Base-by-base conservation (phyloP, 2,329 filamentous ascomycete genomes). In the Pseudogymnoascus sp. region DNA sequence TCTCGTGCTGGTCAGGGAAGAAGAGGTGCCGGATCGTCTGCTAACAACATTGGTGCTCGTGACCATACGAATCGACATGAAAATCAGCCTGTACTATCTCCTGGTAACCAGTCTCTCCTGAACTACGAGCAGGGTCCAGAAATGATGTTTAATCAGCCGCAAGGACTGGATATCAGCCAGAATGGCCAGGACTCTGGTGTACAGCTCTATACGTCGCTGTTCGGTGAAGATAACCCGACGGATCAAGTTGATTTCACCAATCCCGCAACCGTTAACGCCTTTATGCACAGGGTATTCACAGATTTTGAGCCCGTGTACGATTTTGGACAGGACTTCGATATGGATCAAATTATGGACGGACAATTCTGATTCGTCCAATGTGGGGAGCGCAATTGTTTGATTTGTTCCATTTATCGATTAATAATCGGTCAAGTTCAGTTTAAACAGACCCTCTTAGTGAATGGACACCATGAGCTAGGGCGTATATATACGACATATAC, bases 231-330 rank as follows among this genome's bases (percentile, higher is more conserved):
- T 38, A 38, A 64, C 40, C 38, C 59, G 14, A 31, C 31, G n/a
- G 64, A 63, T 21, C 23, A 63, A n/a, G 37, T 65, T 28, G 62
- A 65, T 37, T 59, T 61, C 21, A 25, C 14, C 3, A 53, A 64
- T 37, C 25, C 62, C 21, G 34, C 34, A 7, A 63, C 37, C 14
- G 59, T 65, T 3, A 65, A 64, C 14, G 37, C 62, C 34, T 59
- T 65, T 38, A 65, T 65, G 64, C 64, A 65, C 7, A 50, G 62
- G 16, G 59, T 65, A 50, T 61, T 65, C 37, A 65, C 37, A 5
- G 64, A 65, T 31, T 61, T 63, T 34, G 62, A 65, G 25, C 37
- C 42, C 12, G 16, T 40, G 5, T 28, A 31, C 12, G 59, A 65
- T 60, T 62, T 56, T n/a, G 62, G 62, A n/a, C 64, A 59, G 42